Base-by-base conservation (phyloP, 2,329 filamentous ascomycete species). In the Cladophialophora chaetospira region DNA sequence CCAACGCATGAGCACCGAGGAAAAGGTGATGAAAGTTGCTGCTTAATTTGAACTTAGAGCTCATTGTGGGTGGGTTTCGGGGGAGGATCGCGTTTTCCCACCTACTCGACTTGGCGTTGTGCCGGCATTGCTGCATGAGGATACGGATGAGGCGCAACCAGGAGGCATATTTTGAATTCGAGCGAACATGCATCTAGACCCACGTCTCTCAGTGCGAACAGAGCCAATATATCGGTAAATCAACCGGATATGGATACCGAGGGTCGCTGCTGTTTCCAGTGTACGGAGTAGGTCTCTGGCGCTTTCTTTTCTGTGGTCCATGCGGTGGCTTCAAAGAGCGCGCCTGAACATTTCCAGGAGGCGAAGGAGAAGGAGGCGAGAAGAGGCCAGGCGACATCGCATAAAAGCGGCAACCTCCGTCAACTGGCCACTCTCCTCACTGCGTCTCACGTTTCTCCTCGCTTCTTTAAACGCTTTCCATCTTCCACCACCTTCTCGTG, bases 21-120 rank as follows among this genome's bases (percentile, higher is more conserved):
- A 62, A 19, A 62, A 60, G 55, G 50, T 55, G 11, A 53, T 62
- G 46, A 64, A 60, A 21, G 55, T 57, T 38, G 44, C 60, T 33
- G 60, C 54, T 10, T 64, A 46, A 54, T 29, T 4, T 46, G 31
- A 29, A 26, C 23, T 3, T 28, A 23, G 26, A 38, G 23, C 6
- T 44, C 5, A n/a, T 25, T 13, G 15, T 5, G 23, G 23, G 36
- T 40, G 36, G 11, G 5, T n/a, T 28, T 28, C 23, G 13, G 10
- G 42, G 23, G 23, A 4, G n/a, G 13, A n/a, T 25, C 13, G 19
- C 15, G 10, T 38, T 38, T 28, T 19, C 28, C n/a, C 26, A 9
- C 9, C 6, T 31, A 4, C 13, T 9, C 3, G 31, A 21, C 4
- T 38, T 49, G 9, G 13, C 15, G 21, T n/a, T n/a, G 29, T 15